phyloP scores from a whole-genome alignment of 2,329 filamentous ascomycete genomes.

The Aspergillus niger region DNA sequence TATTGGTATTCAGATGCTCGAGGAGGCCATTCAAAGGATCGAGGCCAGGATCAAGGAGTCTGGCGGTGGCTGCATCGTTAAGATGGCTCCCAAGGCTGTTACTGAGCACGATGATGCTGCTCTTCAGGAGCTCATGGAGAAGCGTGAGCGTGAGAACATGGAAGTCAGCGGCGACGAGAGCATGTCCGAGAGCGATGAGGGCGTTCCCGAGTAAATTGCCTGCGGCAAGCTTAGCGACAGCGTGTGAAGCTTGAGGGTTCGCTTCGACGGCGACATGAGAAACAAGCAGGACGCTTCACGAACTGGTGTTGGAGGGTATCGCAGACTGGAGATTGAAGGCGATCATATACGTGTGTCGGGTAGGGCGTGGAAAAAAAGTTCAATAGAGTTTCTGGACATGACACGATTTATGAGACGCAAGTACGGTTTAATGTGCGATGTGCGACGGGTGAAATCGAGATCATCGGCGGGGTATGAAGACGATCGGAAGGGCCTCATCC shows the following conservation, averaged over 20 bases:
- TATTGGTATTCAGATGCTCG: constrained; percentile 77
- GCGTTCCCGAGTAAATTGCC: constrained; percentile 58
- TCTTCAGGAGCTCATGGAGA: constrained; percentile 97
- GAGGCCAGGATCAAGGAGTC: constrained; percentile 74
- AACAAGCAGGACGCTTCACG: constrained; percentile 4
- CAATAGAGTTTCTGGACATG: constrained; percentile 27
- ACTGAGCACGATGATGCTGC: constrained; percentile 98
- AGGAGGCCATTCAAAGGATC: constrained; percentile 88
- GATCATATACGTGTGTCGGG: constrained; percentile 4
- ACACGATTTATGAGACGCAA: constrained; percentile 31
- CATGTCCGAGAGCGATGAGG: constrained; percentile 92
- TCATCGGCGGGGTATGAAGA: constrained; percentile 16
- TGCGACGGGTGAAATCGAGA: constrained; percentile 22
- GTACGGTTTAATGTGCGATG: constrained; percentile 28
- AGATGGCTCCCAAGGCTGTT: constrained; percentile 99
- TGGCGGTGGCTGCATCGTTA: constrained; percentile 80
- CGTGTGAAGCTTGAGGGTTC: not conserved
- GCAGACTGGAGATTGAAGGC: constrained; percentile 6
- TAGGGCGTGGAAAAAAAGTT: constrained; percentile 24
- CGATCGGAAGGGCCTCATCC: constrained; percentile 5
- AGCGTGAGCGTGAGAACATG: constrained; percentile 95
- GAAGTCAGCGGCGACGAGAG: constrained; percentile 98
- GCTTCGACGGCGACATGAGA: not conserved
- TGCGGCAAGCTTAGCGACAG: not conserved
- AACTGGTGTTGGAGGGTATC: constrained; percentile 6